phyloP scores from a whole-genome alignment of 2,329 filamentous ascomycete species.

The Xenoacremonium recifei region DNA sequence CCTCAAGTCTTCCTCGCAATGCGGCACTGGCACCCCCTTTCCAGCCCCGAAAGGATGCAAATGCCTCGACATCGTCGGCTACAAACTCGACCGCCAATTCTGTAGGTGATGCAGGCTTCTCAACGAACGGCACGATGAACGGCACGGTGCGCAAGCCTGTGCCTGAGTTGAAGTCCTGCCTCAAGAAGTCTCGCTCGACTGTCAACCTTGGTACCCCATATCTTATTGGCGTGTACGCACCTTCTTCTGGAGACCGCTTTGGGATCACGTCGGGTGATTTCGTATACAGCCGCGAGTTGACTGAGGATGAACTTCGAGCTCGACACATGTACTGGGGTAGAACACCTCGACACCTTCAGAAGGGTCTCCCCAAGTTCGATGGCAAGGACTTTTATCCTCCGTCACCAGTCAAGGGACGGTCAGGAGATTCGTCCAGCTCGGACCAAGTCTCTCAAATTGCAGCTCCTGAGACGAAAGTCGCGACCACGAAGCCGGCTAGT shows the following conservation, averaged over 20 bases:
- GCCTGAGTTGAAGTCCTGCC: conserved; percentile 21
- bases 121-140: too few species aligned
- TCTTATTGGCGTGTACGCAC: conserved; percentile 52
- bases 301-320: conserved; percentile 56
- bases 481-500: conserved; percentile 1
- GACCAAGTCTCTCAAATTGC: not conserved
- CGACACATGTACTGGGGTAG: conserved; percentile 62
- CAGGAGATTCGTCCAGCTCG: conserved; percentile 8
- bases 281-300: conserved; percentile 55
- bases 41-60: conserved; percentile 37
- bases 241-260: too few species aligned
- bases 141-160: not conserved
- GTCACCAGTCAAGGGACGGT: conserved; percentile 46
- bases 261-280: too few species aligned
- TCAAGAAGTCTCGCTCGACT: conserved; percentile 15
- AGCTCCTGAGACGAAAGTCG: not conserved
- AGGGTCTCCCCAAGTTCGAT: conserved; percentile 61
- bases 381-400: conserved; percentile 63
- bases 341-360: conserved; percentile 47
- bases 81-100: conserved; percentile 8
- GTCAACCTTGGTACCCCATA: conserved; percentile 41
- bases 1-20: conserved; percentile 39
- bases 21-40: conserved; percentile 51
- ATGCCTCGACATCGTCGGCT: conserved; percentile 12
- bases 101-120: not conserved